These are phyloP conservation scores for Thuidium tamariscinum DNA, from an alignment of 225 moss, liverwort and hornwort genomes.

Conservation along the genomic window DNA sequence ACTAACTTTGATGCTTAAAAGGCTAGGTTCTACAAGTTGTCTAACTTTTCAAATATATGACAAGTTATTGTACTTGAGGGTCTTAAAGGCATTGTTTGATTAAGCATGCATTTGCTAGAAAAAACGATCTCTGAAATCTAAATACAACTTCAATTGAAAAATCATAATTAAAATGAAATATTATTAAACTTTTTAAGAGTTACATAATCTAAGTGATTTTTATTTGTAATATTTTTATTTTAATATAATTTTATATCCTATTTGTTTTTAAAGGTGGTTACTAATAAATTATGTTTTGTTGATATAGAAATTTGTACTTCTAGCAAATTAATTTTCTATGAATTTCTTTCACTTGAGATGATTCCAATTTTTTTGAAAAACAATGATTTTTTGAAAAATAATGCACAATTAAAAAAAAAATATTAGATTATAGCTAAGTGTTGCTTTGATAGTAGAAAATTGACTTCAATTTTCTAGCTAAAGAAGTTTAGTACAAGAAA, in stretches of 20 bases:
- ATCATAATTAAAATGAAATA: background rate
- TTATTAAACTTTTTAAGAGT: fast-evolving
- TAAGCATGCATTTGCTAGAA: background rate
- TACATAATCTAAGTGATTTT: background rate
- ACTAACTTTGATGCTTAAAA: background rate
- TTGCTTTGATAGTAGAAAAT: background rate
- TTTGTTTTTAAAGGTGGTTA: background rate
- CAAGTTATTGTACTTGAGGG: fast-evolving
- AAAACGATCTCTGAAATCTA: background rate
- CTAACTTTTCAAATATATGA: background rate
- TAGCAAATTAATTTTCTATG: background rate
- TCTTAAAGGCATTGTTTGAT: background rate
- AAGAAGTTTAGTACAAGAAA: too few species aligned
- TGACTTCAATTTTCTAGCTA: background rate
- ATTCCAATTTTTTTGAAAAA: background rate
- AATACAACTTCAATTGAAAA: too few species aligned
- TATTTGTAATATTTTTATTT: background rate
- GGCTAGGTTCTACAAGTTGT: fast-evolving
- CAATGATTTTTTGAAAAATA: too few species aligned
- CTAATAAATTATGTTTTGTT: background rate
- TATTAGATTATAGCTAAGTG: background rate
- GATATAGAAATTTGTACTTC: background rate
- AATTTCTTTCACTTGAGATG: fast-evolving
- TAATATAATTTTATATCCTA: background rate
- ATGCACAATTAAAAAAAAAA: too few species aligned